Base-by-base conservation (phyloP, 306 rosid species). In the Cucurbita moschata region DNA sequence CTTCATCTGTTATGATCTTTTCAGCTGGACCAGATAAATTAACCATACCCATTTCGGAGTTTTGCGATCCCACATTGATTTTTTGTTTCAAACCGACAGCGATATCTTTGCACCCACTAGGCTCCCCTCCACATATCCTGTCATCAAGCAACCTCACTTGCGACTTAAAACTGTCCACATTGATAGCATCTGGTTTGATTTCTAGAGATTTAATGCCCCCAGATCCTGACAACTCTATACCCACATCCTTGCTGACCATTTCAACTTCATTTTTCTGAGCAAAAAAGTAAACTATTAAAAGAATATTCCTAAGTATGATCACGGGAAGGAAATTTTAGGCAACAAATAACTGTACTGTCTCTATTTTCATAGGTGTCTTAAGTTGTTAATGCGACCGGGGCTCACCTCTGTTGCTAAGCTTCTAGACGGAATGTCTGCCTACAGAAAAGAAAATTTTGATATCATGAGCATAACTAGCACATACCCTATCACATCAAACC, bases 51-150 rank as follows among this genome's bases (percentile, higher is more conserved):
- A 62, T 68, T 38, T 77, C 64, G 35, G 85, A 74, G 61, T 77
- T 81, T 35, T 70, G 73, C 37, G 64, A 74, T 73, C 69, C 58
- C 64, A 81, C 76, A 68, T 81, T 64, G 46, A 53, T 57, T 46
- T 69, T 81, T 50, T 77, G 76, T 54, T 74, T 74, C 10, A 79
- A 81, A 52, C 77, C 85, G 78, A 77, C 58, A 52, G 61, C 70
- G 71, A 46, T 70, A 82, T 82, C 77, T 79, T 90, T 82, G 84
- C 83, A 81, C 77, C 79, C 87, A 79, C 86, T 81, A 68, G 76
- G 85, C 77, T 76, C 87, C 56, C 78, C 88, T 77, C 63, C 84
- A 81, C 70, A 76, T 73, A 16, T 84, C 80, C 75, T 80, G 75
- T 64, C 78, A 74, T 82, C 78, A 61, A 60, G 76, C 70, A 82